These are phyloP conservation scores for Zoysia matrella DNA, from an alignment of 202 grass and related monocot genomes.

Conservation along the genomic window DNA sequence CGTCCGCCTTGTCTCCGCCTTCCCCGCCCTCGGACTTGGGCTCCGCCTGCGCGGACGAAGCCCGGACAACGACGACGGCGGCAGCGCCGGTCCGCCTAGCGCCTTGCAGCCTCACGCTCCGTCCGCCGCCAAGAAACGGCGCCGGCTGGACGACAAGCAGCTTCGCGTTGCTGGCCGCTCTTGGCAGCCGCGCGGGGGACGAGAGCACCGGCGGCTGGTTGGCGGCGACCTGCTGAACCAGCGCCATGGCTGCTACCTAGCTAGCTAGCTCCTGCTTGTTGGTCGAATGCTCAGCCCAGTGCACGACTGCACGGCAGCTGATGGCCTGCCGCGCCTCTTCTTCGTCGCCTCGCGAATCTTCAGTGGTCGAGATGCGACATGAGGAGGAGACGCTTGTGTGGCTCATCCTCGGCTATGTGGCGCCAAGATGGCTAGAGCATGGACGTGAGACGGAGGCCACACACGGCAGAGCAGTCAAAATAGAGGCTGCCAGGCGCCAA, in stretches of 20 bases:
- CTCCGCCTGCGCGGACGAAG: conserved; percentile 64
- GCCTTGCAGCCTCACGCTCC: conserved; percentile 21
- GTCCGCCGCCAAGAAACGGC: conserved; percentile 22
- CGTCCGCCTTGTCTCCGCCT: conserved; percentile 10
- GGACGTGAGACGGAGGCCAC: background rate
- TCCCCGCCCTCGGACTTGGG: conserved; percentile 45
- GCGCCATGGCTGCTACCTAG: conserved; percentile 54
- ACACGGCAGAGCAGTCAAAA: background rate
- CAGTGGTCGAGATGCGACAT: background rate
- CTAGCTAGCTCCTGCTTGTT: background rate
- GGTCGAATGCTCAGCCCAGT: background rate
- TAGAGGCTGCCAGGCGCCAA: background rate
- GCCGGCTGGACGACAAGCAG: background rate
- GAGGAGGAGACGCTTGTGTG: background rate
- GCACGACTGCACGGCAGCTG: background rate
- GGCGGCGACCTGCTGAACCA: conserved; percentile 52
- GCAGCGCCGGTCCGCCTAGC: background rate
- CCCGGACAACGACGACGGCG: conserved; percentile 3
- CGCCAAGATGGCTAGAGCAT: background rate
- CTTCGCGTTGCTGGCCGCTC: background rate
- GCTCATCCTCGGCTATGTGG: background rate
- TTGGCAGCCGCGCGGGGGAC: background rate
- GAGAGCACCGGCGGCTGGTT: conserved; percentile 49
- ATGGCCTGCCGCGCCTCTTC: background rate
- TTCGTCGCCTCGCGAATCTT: background rate